Percentiles rank a stretch among this genome's conserved stretches.
These are phyloP conservation scores for Geotrichum bryndzae DNA, from an alignment of 1,139 yeast species.

Conservation along the genomic window DNA sequence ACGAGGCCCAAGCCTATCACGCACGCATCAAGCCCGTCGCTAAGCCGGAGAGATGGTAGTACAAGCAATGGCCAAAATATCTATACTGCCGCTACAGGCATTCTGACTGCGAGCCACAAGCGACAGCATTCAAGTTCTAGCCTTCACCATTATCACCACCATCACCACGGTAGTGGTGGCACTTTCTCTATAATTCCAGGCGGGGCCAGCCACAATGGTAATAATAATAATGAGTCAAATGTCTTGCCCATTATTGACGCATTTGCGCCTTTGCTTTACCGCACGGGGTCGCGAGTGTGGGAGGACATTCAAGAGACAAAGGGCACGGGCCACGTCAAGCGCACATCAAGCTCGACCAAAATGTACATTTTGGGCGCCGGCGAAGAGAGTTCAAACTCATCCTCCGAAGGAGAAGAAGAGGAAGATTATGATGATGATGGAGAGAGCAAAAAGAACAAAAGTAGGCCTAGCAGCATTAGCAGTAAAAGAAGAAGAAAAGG, in stretches of 20 bases:
- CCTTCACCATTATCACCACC: neutral
- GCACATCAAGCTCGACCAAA: conserved; percentile 22
- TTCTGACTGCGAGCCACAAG: neutral
- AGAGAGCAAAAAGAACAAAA: too few species aligned
- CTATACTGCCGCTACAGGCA: neutral
- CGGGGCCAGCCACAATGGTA: neutral
- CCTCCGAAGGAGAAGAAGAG: neutral
- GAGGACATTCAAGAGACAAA: conserved; percentile 28
- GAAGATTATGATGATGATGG: too few species aligned
- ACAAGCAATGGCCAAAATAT: neutral
- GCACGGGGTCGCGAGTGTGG: conserved; percentile 30
- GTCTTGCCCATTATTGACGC: neutral
- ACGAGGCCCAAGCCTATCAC: neutral
- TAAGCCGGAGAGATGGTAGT: neutral
- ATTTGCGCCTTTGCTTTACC: conserved; percentile 22
- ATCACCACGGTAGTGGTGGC: neutral
- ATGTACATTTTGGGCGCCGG: conserved; percentile 10
- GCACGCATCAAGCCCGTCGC: neutral
- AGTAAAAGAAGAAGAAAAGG: neutral
- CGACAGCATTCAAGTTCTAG: neutral
- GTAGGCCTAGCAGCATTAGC: neutral
- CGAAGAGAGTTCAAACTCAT: conserved; percentile 6
- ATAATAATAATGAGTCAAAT: neutral
- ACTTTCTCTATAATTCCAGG: neutral
- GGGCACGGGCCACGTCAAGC: conserved; percentile 28